A percentile compares a stretch with the other conserved stretches of the same genome.
phyloP scores from a whole-genome alignment of 2,329 filamentous ascomycete species.

The Curvularia spicifera region DNA sequence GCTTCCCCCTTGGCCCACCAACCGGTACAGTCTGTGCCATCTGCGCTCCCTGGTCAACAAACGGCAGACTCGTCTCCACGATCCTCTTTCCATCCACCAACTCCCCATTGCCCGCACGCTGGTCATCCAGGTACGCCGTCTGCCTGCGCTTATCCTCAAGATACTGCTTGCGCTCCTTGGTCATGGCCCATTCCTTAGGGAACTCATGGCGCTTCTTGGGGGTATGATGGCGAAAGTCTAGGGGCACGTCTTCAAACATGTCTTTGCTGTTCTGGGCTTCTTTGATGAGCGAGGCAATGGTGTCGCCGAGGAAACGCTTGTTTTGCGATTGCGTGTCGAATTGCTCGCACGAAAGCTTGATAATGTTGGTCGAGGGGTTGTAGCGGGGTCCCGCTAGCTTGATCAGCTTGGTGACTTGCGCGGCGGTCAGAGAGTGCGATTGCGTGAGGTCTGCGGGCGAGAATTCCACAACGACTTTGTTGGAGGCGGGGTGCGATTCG shows the following conservation, averaged over 20 bases:
- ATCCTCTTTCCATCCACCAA: slow-evolving; percentile 61
- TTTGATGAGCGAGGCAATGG: slow-evolving; percentile 73
- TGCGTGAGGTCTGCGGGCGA: slow-evolving; percentile 74
- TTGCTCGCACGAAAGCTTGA: slow-evolving; percentile 91
- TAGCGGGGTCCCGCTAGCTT: slow-evolving; percentile 87
- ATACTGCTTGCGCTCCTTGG: slow-evolving; percentile 68
- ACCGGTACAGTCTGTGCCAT: slow-evolving; percentile 29
- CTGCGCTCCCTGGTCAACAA: slow-evolving; percentile 18
- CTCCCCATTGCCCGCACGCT: slow-evolving; percentile 60
- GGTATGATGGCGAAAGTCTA: slow-evolving; percentile 86
- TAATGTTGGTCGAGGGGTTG: slow-evolving; percentile 79
- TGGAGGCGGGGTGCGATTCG: slow-evolving; percentile 86
- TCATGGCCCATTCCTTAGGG: slow-evolving; percentile 83
- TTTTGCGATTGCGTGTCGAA: slow-evolving; percentile 92
- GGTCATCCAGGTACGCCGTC: slow-evolving; percentile 61
- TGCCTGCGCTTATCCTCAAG: slow-evolving; percentile 67
- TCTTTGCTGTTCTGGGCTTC: slow-evolving; percentile 79
- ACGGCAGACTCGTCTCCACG: slow-evolving; percentile 45
- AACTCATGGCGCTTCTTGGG: slow-evolving; percentile 72
- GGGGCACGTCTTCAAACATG: slow-evolving; percentile 84
- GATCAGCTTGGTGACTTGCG: slow-evolving; percentile 79
- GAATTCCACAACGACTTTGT: slow-evolving; percentile 95
- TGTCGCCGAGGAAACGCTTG: slow-evolving; percentile 88
- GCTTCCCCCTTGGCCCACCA: slow-evolving; percentile 24
- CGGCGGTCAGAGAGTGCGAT: slow-evolving; percentile 68